Evolutionary conservation across 495 filamentous ascomycete species (phyloP), one percentile per base, ranked within the genome.

Genomic region (Hypoxylon intermedium): DNA sequence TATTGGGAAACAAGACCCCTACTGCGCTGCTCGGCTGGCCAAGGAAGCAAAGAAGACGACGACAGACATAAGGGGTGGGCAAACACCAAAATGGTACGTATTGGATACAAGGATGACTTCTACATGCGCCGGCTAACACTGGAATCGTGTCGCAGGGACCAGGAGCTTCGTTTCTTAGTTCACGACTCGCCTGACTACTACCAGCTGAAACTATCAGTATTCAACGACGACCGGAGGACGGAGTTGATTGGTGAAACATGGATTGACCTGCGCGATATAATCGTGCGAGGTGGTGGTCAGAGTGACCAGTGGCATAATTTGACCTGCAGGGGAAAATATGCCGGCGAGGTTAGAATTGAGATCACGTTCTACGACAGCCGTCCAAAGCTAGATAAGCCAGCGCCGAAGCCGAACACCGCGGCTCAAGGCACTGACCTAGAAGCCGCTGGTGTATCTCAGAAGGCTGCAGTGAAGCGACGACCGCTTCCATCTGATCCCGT

Each of bases 1-100:
- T 2, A 96, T 98, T 81, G 93, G 95, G 50, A 99, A 99, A 77
- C 94, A 99, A 76, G 92, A 97, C 72, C 93, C 95, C 5, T 99
- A 97, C 71, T 97, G 92, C 75, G 93, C 95, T 41, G 92, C 90
- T 30, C 82, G 94, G 38, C 75, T 99, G 24, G 94, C 93, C 7
- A 99, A 99, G 73, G 93, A 98, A 75, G 95, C 93, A 13, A 96
- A 96, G 82, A 97, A 97, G 77, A 99, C 94, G 1, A 89, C 89
- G 21, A 97, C 93, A 5, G 95, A 99, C 75, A 85, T 92, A 58
- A 81, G 94, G 68, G 94, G 94, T 55, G 94, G 94, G 37, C 94
- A 99, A 75, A 98, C 93, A 23, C 94, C 94, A 6, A 87, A 82
- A 84, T 99, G 94, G 94, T 94, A 84, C 67, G 87, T 73, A 58